Base-by-base conservation (phyloP, 2,329 filamentous ascomycete genomes). In the Fusarium falciforme region DNA sequence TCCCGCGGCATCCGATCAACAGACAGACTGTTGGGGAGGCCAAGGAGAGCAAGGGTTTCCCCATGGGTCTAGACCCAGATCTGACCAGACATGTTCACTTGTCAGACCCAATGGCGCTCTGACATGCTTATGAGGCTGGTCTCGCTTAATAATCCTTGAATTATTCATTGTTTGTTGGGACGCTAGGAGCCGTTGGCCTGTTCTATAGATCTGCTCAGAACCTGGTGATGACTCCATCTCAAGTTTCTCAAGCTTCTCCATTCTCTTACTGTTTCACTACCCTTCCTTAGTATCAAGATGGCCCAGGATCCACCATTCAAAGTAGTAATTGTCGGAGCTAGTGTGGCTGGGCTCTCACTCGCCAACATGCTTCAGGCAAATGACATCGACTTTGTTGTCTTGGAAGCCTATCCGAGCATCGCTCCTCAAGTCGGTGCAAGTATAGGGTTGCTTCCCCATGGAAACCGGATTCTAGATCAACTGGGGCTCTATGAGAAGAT, bases 391-490 rank as follows among this genome's bases (percentile, higher is more conserved):
- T 89, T 84, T 71, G 70, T 87, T 6, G 67, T 89, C 1, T 82
- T 90, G 0, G 88, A 90, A 72, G 77, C 80, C 0, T 80, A 85
- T 57, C 49, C 68, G 0, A 77, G 82, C 0, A 83, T 89, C 25
- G 83, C 83, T 1, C 86, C 87, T 0, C 79, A 84, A 40, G 79
- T 85, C 0, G 88, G 88, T 1, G 87, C 87, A 0, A 84, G 82
- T 12, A 86, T 90, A 40, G 86, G 81, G 1, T 71, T 89, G 0
- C 67, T 82, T 1, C 82, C 87, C 1, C 80, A 86, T 57, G 85
- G 85, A 2, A 67, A 78, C 10, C 80, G 84, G 0, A 85, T 89
- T 9, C 74, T 89, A 1, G 87, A 89, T 58, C 88, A 90, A 74
- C 73, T 89, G 1, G 72, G 74, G 4, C 70, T 79, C 7, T 81